phyloP scores from a whole-genome alignment of 352 stramenopile genomes.

The Phytophthora fragariae region DNA sequence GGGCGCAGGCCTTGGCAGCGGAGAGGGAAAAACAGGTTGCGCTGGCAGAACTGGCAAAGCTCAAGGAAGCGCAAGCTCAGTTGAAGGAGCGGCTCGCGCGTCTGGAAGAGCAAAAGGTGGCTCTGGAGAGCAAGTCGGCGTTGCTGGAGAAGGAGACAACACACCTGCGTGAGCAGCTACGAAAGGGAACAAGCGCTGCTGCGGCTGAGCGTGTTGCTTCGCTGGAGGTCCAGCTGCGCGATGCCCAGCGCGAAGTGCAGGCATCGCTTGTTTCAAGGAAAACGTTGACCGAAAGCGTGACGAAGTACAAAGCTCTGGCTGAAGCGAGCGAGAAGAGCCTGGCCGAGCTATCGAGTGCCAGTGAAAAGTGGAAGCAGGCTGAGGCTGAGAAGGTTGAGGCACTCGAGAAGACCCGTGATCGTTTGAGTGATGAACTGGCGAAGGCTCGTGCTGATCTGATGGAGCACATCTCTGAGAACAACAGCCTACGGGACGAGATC shows the following conservation, averaged over 20 bases:
- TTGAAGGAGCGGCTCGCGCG: constrained; percentile 56
- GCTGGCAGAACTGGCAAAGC: constrained; percentile 45
- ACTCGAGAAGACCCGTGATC: constrained; percentile 49
- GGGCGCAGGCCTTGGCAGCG: constrained; percentile 50
- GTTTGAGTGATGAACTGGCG: constrained; percentile 51
- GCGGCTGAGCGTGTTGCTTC: constrained; percentile 66
- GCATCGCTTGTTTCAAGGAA: constrained; percentile 65
- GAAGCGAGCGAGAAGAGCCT: constrained; percentile 81
- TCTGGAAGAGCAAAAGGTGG: constrained; percentile 61
- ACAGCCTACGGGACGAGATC: constrained; percentile 72
- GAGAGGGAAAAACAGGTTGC: constrained; percentile 73
- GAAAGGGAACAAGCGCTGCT: constrained; percentile 67
- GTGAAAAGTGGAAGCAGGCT: constrained; percentile 65
- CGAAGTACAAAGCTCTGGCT: constrained; percentile 80
- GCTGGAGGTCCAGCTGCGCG: constrained; percentile 67
- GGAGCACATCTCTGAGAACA: constrained; percentile 66
- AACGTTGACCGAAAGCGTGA: constrained; percentile 64
- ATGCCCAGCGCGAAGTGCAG: constrained; percentile 69
- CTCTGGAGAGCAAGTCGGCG: constrained; percentile 48
- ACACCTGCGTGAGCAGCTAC: constrained; percentile 61
- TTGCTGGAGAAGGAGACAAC: constrained; percentile 71
- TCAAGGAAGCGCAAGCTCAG: constrained; percentile 44
- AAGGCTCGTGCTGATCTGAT: constrained; percentile 62
- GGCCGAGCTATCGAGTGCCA: constrained; percentile 64
- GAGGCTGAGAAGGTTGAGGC: constrained; percentile 60